Conservation (phyloP, 2,329 filamentous ascomycete genomes). For the Colletotrichum truncatum region DNA sequence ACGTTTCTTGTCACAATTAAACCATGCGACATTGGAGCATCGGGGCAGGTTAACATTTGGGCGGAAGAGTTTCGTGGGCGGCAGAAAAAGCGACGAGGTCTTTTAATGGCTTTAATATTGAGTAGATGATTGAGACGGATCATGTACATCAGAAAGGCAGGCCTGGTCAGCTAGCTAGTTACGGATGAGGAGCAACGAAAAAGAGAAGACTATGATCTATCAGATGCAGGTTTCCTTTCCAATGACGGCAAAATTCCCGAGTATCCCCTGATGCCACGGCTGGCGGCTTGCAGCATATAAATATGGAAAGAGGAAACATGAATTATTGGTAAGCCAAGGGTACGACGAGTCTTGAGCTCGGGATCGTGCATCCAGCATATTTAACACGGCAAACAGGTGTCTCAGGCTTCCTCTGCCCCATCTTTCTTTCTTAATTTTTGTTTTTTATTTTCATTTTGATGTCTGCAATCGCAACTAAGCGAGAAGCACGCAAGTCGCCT, state of each 20-base stretch:
- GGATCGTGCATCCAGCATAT: not conserved
- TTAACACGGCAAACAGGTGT: not conserved
- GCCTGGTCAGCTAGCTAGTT: conserved; percentile 29
- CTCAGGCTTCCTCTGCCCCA: too few relatives aligned
- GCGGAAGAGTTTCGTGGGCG: not conserved
- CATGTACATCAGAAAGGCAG: conserved; percentile 29
- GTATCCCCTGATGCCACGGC: not conserved
- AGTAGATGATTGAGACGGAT: conserved; percentile 23
- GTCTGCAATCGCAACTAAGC: not conserved
- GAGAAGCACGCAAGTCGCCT: conserved; percentile 13
- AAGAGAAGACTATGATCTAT: conserved; percentile 21
- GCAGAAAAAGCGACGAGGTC: conserved; percentile 19
- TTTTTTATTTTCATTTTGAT: not conserved
- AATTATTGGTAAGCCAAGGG: not conserved
- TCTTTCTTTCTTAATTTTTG: too few relatives aligned
- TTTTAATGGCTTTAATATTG: conserved; percentile 21
- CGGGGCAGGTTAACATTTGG: not conserved
- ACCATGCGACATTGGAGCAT: not conserved
- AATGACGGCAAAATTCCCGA: not conserved
- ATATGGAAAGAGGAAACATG: not conserved
- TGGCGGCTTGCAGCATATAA: not conserved
- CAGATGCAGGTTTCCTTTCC: conserved; percentile 1
- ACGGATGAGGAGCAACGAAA: conserved; percentile 23
- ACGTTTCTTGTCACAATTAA: not conserved
- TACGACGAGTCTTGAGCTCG: not conserved